Evolutionary conservation across 495 filamentous ascomycete genomes (phyloP).

Genomic region (Tuber indicum): DNA sequence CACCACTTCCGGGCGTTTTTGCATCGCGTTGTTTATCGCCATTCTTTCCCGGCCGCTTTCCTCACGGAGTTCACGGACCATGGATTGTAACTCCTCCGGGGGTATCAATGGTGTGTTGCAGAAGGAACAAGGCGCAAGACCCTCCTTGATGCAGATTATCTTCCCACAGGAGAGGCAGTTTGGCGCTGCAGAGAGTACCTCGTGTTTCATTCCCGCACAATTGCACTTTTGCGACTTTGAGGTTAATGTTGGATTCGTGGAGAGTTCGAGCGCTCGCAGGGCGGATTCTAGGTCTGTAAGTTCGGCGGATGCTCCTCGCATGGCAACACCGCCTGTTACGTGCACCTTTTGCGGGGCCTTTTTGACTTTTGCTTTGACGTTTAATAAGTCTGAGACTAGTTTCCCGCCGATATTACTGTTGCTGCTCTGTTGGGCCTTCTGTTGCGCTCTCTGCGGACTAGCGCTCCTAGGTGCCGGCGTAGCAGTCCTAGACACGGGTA

Average conservation of each 20-base stretch:
- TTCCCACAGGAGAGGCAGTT: conserved; percentile 93
- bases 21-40: conserved; percentile 63
- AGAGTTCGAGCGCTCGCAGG: conserved; percentile 81
- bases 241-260: conserved; percentile 69
- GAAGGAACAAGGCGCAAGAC: conserved; percentile 90
- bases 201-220: conserved; percentile 79
- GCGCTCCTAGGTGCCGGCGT: background rate
- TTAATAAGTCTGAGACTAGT: conserved; percentile 66
- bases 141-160: conserved; percentile 93
- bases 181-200: conserved; percentile 75
- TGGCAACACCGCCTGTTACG: conserved; percentile 64
- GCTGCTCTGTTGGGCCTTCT: conserved; percentile 54
- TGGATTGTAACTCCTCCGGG: conserved; percentile 64
- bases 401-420: conserved; percentile 64
- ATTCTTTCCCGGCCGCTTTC: conserved; percentile 81
- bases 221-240: conserved; percentile 61
- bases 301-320: conserved; percentile 68
- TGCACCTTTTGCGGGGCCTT: conserved; percentile 50
- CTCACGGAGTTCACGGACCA: conserved; percentile 78
- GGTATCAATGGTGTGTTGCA: conserved; percentile 69
- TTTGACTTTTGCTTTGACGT: conserved; percentile 48
- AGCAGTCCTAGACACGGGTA: background rate
- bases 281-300: conserved; percentile 82
- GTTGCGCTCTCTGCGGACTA: conserved; percentile 51
- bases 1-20: conserved; percentile 60